Percentiles rank a stretch among this genome's conserved stretches.
These are phyloP conservation scores for Phaffia australis DNA, from an alignment of 768 basidiomycete genomes.

Conservation along the genomic window DNA sequence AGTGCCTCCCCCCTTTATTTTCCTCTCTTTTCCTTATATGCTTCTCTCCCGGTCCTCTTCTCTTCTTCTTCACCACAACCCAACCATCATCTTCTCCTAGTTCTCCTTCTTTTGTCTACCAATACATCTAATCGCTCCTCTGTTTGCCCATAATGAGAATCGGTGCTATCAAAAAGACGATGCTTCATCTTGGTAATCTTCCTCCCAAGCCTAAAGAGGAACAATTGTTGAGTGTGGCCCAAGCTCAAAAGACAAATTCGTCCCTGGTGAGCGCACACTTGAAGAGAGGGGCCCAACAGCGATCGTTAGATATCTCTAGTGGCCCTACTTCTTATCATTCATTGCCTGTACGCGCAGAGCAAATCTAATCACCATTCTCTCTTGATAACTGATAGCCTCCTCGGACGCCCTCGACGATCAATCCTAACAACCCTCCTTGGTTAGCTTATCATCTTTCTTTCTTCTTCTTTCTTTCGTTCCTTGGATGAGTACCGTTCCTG, in stretches of 20 bases:
- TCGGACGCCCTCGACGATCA: constrained; percentile 39
- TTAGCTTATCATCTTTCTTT: constrained; percentile 34
- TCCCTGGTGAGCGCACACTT: background rate
- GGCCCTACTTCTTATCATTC: background rate
- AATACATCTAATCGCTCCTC: too few species aligned
- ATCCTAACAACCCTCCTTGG: constrained; percentile 42
- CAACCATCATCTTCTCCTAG: too few species aligned
- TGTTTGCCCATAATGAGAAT: too few species aligned
- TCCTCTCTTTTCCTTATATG: too few species aligned
- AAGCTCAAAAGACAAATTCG: background rate
- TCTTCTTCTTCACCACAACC: too few species aligned
- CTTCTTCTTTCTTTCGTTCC: constrained; percentile 4
- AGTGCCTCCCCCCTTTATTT: too few species aligned
- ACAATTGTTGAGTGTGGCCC: constrained; percentile 34
- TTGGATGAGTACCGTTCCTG: background rate
- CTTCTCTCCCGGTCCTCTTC: too few species aligned
- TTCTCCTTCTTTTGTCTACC: too few species aligned
- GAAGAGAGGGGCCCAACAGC: background rate
- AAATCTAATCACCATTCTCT: background rate
- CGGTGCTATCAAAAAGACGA: constrained; percentile 16
- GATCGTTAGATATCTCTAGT: background rate
- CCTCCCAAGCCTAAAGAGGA: constrained; percentile 24
- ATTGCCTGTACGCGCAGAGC: constrained; percentile 24
- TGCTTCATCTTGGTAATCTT: constrained; percentile 27
- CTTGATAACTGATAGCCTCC: constrained; percentile 31